phyloP scores from a whole-genome alignment of 495 filamentous ascomycete genomes.

The Lepraria neglecta region DNA sequence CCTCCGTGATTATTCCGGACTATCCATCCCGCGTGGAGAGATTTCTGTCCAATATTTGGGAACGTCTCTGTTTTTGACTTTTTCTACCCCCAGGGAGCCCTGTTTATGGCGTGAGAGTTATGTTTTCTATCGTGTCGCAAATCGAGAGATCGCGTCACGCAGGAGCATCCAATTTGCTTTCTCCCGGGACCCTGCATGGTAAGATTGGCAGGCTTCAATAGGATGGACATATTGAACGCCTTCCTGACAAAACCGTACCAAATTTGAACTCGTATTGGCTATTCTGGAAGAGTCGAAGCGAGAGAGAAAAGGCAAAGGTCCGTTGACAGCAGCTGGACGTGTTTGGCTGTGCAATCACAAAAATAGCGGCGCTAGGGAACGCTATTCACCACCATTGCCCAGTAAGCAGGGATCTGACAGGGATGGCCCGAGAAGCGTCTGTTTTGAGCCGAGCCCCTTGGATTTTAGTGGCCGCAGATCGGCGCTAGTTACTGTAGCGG shows the following conservation, averaged over 20 bases:
- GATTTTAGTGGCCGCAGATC: slow-evolving; percentile 12
- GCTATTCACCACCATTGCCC: not conserved
- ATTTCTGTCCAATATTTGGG: no score
- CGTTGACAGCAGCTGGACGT: not conserved
- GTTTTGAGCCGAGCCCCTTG: not conserved
- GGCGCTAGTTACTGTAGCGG: not conserved
- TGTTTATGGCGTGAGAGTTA: no score
- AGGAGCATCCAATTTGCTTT: not conserved
- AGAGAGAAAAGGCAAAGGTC: not conserved
- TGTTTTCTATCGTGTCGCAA: not conserved
- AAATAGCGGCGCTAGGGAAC: not conserved
- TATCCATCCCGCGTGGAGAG: no score
- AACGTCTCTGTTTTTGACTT: no score
- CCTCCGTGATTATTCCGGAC: no score
- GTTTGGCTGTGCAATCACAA: slow-evolving; percentile 4
- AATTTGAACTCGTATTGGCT: slow-evolving; percentile 4
- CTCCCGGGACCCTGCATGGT: no score
- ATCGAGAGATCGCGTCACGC: not conserved
- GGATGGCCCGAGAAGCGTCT: not conserved
- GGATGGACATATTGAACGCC: no score
- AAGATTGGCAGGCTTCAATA: no score
- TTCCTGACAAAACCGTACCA: not conserved
- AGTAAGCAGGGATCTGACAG: slow-evolving; percentile 4
- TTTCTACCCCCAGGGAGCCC: no score
- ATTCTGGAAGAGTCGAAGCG: not conserved